phyloP scores from a whole-genome alignment of 202 grass and related monocot species.

The Elaeis oleifera region DNA sequence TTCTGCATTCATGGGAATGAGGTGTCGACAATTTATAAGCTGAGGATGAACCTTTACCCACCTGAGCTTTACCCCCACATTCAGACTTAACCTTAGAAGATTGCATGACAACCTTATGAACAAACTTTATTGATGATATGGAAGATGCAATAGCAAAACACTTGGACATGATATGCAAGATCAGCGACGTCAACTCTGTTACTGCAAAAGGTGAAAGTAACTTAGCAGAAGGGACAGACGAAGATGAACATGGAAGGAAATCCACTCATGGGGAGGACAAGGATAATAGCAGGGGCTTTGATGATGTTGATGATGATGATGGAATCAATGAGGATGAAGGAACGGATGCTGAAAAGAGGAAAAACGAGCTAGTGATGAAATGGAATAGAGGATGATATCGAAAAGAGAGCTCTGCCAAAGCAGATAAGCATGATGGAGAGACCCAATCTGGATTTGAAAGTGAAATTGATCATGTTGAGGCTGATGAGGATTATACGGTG shows the following conservation, averaged over 20 bases:
- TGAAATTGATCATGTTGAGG: slow-evolving; percentile 34
- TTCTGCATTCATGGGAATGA: slow-evolving; percentile 55
- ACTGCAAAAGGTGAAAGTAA: slow-evolving; percentile 34
- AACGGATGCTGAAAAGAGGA: slow-evolving; percentile 53
- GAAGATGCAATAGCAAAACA: slow-evolving; percentile 78
- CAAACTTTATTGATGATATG: slow-evolving; percentile 67
- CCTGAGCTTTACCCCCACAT: slow-evolving; percentile 29
- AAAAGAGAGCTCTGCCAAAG: slow-evolving; percentile 16
- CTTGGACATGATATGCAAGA: slow-evolving; percentile 56
- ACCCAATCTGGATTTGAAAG: slow-evolving; percentile 28
- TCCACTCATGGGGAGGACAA: slow-evolving; percentile 24
- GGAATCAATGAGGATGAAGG: slow-evolving; percentile 60
- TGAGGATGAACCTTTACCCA: slow-evolving; percentile 73
- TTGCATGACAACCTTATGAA: slow-evolving; percentile 38
- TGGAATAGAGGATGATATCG: slow-evolving; percentile 76
- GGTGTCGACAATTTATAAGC: slow-evolving; percentile 66
- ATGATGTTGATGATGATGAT: slow-evolving; percentile 37
- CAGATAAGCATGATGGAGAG: slow-evolving; percentile 38
- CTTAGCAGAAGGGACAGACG: slow-evolving; percentile 29
- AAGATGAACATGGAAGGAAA: slow-evolving; percentile 38
- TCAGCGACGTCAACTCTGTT: slow-evolving; percentile 48
- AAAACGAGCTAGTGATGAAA: slow-evolving; percentile 58
- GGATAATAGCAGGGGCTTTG: slow-evolving; percentile 9
- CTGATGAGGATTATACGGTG: slow-evolving; percentile 35
- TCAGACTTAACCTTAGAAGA: slow-evolving; percentile 45